phyloP scores from a whole-genome alignment of 2,329 filamentous ascomycete genomes.

The Bertia moriformis region DNA sequence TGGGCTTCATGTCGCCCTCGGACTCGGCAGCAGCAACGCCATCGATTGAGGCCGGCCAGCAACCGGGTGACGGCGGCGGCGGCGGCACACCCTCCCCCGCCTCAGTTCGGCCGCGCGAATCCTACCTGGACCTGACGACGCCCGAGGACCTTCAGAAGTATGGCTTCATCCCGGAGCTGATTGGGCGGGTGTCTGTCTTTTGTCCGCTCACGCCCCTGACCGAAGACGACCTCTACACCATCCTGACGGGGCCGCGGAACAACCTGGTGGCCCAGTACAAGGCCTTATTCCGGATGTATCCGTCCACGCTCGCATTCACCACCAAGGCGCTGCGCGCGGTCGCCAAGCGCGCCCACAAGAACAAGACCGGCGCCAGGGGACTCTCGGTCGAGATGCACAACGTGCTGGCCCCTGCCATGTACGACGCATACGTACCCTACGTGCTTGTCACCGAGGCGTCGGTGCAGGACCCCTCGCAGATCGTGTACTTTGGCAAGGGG shows the following conservation, averaged over 20 bases:
- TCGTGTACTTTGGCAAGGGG: slow-evolving; percentile 53
- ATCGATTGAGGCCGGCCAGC: slow-evolving; percentile 1
- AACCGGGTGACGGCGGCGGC: slow-evolving; percentile 13
- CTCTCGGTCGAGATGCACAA: slow-evolving; percentile 71
- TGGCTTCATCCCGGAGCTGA: slow-evolving; percentile 86
- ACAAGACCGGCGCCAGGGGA: slow-evolving; percentile 63
- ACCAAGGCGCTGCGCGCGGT: slow-evolving; percentile 67
- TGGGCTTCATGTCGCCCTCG: slow-evolving; percentile 81
- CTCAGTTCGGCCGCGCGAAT: slow-evolving; percentile 21
- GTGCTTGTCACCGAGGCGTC: slow-evolving; percentile 61
- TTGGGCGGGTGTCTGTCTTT: slow-evolving; percentile 85
- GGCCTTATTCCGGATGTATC: slow-evolving; percentile 66
- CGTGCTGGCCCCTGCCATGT: slow-evolving; percentile 67
- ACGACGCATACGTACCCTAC: slow-evolving; percentile 63
- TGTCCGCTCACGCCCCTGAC: slow-evolving; percentile 70
- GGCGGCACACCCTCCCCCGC: slow-evolving; percentile 22
- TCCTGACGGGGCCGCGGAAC: slow-evolving; percentile 85
- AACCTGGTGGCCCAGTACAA: slow-evolving; percentile 78
- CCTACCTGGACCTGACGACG: slow-evolving; percentile 53
- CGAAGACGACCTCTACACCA: slow-evolving; percentile 57
- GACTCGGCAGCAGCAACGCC: slow-evolving; percentile 27
- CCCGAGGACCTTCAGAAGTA: slow-evolving; percentile 69
- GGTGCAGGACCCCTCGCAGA: slow-evolving; percentile 45
- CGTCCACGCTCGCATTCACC: slow-evolving; percentile 73
- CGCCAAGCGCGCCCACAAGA: slow-evolving; percentile 47